Evolutionary conservation across 352 stramenopile species (phyloP), one percentile per base, ranked within the genome.

Genomic region (Halophytophthora polymorphica): DNA sequence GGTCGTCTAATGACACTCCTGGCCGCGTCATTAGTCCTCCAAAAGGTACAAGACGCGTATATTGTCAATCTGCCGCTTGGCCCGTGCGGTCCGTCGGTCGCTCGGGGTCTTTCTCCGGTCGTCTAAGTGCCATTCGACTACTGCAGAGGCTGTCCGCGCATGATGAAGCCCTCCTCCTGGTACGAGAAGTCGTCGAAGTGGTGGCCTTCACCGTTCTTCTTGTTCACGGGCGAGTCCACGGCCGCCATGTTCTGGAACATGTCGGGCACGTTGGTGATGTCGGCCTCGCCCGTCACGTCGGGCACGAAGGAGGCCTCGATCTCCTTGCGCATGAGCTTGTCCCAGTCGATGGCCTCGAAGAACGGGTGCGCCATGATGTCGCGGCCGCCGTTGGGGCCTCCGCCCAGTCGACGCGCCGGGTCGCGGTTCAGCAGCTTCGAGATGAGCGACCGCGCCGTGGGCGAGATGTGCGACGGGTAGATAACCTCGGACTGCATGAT

Each of bases 371-470:
- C 82, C 85, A 95, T 95, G 43, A 95, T 95, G 43, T 95, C 83
- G 12, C 75, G 73, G 0, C 85, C 85, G n/a, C 85, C 85, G 28
- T 88, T 90, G 6, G 83, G 77, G 0, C 86, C 86, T 1, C 80
- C 77, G n/a, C 97, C 97, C 18, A 99, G 81, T 41, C 97, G 83
- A 48, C 86, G 85, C 25, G 79, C 73, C 22, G 95, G 91, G 52
- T 99, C 88, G 52, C 97, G 97, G 45, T 96, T 93, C 33, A 99
- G 66, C 44, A 99, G 60, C 63, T 90, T 92, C 6, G 80, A 86
- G 59, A 95, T 95, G 15, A 93, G 45, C 31, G 78, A 90, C 8
- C 81, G 72, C 2, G 81, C 83, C 2, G 72, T 57, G 1, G 83
- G 71, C 0, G 81, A 90, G 56, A 95, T 93, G 67, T 95, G 86